phyloP scores from a whole-genome alignment of 1,284 basidiomycete species.

The Phenoliferia sp. region DNA sequence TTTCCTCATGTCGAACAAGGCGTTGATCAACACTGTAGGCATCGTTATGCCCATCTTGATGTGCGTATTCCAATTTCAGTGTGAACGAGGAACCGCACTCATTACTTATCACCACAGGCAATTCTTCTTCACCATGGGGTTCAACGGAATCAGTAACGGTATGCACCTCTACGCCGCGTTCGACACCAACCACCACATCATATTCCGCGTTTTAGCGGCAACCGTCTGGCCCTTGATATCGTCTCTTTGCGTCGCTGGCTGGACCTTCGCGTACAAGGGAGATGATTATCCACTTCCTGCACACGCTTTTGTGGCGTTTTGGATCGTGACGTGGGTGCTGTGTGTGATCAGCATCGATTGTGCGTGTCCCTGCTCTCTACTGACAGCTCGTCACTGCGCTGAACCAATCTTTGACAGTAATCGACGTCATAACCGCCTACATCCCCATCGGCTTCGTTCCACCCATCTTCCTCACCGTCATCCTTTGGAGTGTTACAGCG shows the following conservation, averaged over 20 bases:
- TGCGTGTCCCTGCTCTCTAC: neutral
- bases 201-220: neutral
- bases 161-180: neutral
- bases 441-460: conserved; percentile 3
- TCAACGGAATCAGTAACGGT: neutral
- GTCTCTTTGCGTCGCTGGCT: neutral
- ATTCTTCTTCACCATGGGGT: conserved; percentile 8
- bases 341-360: neutral
- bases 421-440: neutral
- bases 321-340: neutral
- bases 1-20: neutral
- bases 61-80: neutral
- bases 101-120: neutral
- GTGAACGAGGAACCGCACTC: neutral
- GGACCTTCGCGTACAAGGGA: neutral
- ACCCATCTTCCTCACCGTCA: neutral
- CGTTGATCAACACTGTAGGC: conserved; percentile 1
- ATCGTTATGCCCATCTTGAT: conserved; percentile 1
- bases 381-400: neutral
- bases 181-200: neutral
- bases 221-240: neutral
- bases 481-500: neutral
- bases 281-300: neutral
- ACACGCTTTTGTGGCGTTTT: neutral
- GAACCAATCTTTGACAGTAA: neutral